phyloP scores from a whole-genome alignment of 208 protist species.

The Trypanosoma congolense region DNA sequence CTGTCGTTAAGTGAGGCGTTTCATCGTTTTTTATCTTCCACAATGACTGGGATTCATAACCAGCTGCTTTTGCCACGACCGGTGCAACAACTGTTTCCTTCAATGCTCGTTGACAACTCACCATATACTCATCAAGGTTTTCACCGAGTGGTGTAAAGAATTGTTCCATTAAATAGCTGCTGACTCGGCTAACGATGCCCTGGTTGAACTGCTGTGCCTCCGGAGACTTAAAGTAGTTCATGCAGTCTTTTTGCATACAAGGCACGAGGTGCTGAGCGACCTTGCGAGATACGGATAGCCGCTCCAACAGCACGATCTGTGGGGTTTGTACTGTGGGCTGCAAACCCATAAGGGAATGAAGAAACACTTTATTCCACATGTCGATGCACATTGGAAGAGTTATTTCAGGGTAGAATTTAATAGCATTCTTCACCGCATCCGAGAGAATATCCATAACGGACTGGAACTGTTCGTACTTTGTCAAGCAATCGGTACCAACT shows the following conservation, averaged over 20 bases:
- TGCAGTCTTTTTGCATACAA: constrained; percentile 24
- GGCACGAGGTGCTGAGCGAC: constrained; percentile 28
- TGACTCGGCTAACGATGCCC: constrained; percentile 20
- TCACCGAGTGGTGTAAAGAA: constrained; percentile 43
- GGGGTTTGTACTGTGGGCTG: constrained; percentile 3
- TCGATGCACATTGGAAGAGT: constrained; percentile 35
- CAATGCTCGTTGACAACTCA: constrained; percentile 22
- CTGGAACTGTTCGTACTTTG: constrained; percentile 18
- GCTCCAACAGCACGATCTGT: constrained; percentile 20
- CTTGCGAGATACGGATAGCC: constrained; percentile 14
- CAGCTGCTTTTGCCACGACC: constrained; percentile 29
- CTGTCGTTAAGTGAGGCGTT: not conserved
- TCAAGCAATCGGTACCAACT: constrained; percentile 1
- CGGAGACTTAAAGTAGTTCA: constrained; percentile 35
- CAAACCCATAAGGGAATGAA: constrained; percentile 21
- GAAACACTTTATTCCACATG: constrained; percentile 31
- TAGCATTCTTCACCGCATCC: constrained; percentile 23
- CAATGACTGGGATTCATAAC: constrained; percentile 35
- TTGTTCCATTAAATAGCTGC: constrained; percentile 22
- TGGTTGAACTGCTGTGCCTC: constrained; percentile 30
- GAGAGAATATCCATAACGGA: constrained; percentile 13
- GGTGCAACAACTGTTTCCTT: constrained; percentile 37
- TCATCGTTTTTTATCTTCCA: constrained; percentile 22
- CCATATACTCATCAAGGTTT: constrained; percentile 26
- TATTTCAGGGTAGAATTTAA: constrained; percentile 50